These are phyloP conservation scores for Lachnum nothofagi DNA, from an alignment of 2,329 filamentous ascomycete genomes.

Conservation along the genomic window DNA sequence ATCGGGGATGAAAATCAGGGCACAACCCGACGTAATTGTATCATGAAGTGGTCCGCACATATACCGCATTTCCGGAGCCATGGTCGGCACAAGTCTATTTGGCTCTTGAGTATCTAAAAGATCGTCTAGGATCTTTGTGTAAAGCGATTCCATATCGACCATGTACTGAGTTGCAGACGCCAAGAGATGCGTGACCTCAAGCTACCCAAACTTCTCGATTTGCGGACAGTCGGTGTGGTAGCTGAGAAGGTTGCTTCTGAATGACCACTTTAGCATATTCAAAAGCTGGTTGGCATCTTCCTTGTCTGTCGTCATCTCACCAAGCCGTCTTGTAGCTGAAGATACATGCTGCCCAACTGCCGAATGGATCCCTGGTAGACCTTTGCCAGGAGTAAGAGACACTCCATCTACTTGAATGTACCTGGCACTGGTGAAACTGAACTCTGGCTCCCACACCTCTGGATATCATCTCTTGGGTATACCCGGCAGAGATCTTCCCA, in stretches of 20 bases:
- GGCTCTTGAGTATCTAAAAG: constrained; percentile 43
- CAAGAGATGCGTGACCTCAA: constrained; percentile 43
- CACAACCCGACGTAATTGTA: constrained; percentile 42
- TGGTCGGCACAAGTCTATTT: constrained; percentile 41
- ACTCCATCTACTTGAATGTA: constrained; percentile 40
- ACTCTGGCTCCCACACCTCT: constrained; percentile 40
- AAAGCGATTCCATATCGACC: constrained; percentile 42
- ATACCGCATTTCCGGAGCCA: constrained; percentile 44
- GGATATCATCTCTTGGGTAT: constrained; percentile 51
- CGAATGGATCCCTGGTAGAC: too few species aligned
- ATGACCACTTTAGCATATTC: constrained; percentile 43
- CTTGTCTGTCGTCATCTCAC: too few species aligned
- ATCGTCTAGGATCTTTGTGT: constrained; percentile 44
- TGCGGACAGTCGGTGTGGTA: constrained; percentile 46
- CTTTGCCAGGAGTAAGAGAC: constrained; percentile 36
- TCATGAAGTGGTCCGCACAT: constrained; percentile 46
- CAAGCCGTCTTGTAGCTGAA: too few species aligned
- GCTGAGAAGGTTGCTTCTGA: constrained; percentile 40
- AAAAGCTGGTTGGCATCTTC: constrained; percentile 24
- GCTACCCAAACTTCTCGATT: constrained; percentile 46
- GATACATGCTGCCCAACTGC: too few species aligned
- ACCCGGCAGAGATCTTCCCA: constrained; percentile 55
- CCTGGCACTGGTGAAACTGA: constrained; percentile 39
- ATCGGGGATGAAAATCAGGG: constrained; percentile 35
- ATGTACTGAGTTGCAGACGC: constrained; percentile 43